Evolutionary conservation across 306 rosid species (phyloP), one percentile per base, ranked within the genome.

Genomic region (Sicyos edulis): DNA sequence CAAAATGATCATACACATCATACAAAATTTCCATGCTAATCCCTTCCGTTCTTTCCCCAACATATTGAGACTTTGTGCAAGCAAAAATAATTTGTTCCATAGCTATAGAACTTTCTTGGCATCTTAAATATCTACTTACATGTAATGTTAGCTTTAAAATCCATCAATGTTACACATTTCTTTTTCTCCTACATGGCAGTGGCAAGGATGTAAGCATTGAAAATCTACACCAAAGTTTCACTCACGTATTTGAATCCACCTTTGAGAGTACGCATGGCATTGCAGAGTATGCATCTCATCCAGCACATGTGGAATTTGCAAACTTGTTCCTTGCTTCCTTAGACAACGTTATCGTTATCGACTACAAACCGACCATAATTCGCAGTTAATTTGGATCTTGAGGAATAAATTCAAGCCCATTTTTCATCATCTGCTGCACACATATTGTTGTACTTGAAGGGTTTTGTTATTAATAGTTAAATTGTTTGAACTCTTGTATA

Each of bases 191-290:
- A 70, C 73, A 63, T 70, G 73, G 59, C 80, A 89, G 96, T 87
- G 96, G 96, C 47, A 89, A 60, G 69, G 95, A 92, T 75, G 81
- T 89, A 71, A 88, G 96, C 85, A 75, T 72, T 54, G 92, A 89
- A 76, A 92, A 88, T 63, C 6, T 86, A 78, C 95, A 92, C 79
- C 89, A 89, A 75, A 96, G 97, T 71, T 89, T 80, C 79, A 89
- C 97, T 77, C 96, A 92, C 80, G 75, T 88, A 6, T 92, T 89
- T 52, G 97, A 89, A 77, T 89, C 97, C n/a, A 92, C 86, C 65
- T 92, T 92, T 65, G 95, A 89, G 86, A 89, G 91, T 63, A 79
- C 78, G 0, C 88, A 89, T 68, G 97, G 77, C 12, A 42, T 92
- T 74, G 92, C 95, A 49, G 96, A 85, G 84, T 92, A 89, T 72